Evolutionary conservation across 805 yeast species (phyloP).

Genomic region (Saccharomycopsis fibuligera): DNA sequence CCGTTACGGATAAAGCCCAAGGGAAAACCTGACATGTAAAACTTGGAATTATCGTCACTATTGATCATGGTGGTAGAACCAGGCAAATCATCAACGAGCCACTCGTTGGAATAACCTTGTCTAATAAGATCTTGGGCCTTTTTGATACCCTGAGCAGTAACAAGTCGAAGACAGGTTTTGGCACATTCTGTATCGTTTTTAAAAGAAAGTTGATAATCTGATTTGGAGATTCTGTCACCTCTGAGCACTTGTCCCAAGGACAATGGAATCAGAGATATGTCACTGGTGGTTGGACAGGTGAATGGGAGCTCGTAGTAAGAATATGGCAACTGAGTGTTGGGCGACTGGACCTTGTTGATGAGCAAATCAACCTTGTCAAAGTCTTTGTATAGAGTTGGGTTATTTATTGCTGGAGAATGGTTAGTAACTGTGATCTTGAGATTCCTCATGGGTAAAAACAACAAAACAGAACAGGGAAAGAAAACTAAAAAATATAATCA

Average conservation of each 20-base stretch:
- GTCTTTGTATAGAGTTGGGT: not conserved
- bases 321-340: constrained; percentile 68
- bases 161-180: constrained; percentile 60
- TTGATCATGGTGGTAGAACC: constrained; percentile 80
- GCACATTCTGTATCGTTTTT: constrained; percentile 62
- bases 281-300: constrained; percentile 60
- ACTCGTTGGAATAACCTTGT: constrained; percentile 71
- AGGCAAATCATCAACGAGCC: constrained; percentile 79
- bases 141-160: constrained; percentile 42
- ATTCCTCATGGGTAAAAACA: too few relatives aligned
- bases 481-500: too few relatives aligned
- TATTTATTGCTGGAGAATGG: too few relatives aligned
- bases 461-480: too few relatives aligned
- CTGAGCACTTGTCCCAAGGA: constrained; percentile 71
- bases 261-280: constrained; percentile 54
- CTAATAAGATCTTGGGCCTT: constrained; percentile 57
- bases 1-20: constrained; percentile 62
- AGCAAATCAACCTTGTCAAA: constrained; percentile 55
- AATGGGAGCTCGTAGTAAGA: constrained; percentile 74
- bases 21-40: constrained; percentile 84
- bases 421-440: too few relatives aligned
- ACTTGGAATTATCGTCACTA: constrained; percentile 51
- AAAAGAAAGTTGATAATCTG: constrained; percentile 60
- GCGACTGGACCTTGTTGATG: constrained; percentile 76
- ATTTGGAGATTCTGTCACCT: constrained; percentile 76